Base-by-base conservation (phyloP, 306 rosid species). In the Urtica urens region DNA sequence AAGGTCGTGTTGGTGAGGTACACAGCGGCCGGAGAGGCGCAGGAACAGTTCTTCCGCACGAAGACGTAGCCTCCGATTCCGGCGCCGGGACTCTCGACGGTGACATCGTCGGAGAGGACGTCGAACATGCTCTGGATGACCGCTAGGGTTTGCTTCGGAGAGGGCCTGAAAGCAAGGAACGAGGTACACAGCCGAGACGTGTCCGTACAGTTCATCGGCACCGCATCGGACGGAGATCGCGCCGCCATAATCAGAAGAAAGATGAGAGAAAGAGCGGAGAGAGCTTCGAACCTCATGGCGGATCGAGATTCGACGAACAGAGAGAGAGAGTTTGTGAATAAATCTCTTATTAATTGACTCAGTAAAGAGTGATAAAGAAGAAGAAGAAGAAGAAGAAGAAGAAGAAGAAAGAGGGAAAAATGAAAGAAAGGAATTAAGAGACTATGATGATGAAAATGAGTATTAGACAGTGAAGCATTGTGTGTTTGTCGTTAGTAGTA, bases 91-190 rank as follows among this genome's bases (percentile, higher is more conserved):
- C 87, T 79, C 64, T 90, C 99, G 24, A 74, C 77, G 15, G 94
- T 79, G 35, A 92, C 68, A 58, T 92, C 99, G 29, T 50, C 47
- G 1, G 81, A 87, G 33, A 85, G 57, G 15, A 85, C 87, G 69
- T 90, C 99, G 66, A 90, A 90, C 95, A 90, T 85, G 72, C 94
- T 81, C 47, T 75, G 72, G 49, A 90, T 57, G 67, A 79, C 62
- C 11, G 73, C 57, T 3, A 82, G 64, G 3, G 94, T 66, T 62
- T 85, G 83, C 56, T 75, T 72, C 13, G 54, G 53, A 18, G 56
- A 59, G 17, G 92, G 87, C 71, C 77, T 79, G 46, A 68, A 90
- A 39, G 93, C 96, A 59, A 90, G 15, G 71, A 90, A 90, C 2
- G 99, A 85, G 20, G 95, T 79, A 62, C 99, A 90, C 1, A 90